Conservation (phyloP, 1,139 yeast species). For the Williopsis jadinii region DNA sequence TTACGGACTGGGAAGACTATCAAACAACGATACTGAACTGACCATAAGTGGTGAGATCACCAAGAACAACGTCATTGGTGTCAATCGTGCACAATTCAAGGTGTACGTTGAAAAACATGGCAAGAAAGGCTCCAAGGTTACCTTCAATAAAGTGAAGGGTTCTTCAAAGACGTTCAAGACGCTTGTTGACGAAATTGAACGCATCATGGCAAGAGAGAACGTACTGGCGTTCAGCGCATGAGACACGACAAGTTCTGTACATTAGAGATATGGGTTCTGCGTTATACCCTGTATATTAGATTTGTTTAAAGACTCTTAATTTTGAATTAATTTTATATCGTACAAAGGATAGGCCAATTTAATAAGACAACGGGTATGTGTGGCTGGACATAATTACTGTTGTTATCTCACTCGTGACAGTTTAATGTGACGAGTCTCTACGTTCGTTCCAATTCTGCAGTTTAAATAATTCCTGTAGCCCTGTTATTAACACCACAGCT, state of each 20-base stretch:
- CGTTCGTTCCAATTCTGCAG: no score
- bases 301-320: no score
- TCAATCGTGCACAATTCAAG: slow-evolving; percentile 60
- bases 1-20: slow-evolving; percentile 58
- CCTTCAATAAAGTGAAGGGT: slow-evolving; percentile 55
- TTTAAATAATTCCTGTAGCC: no score
- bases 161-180: slow-evolving; percentile 58
- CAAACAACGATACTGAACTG: slow-evolving; percentile 36
- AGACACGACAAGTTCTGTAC: neutral
- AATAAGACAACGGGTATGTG: no score
- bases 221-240: slow-evolving; percentile 22
- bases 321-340: no score
- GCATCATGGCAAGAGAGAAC: slow-evolving; percentile 36
- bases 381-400: no score
- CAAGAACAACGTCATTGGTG: slow-evolving; percentile 51
- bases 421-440: no score
- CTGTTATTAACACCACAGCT: no score
- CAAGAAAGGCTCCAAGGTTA: slow-evolving; percentile 40
- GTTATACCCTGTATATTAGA: no score
- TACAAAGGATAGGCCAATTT: no score
- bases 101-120: slow-evolving; percentile 37
- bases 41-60: slow-evolving; percentile 55
- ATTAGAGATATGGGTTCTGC: no score
- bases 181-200: slow-evolving; percentile 43
- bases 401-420: no score